Percentiles rank a stretch among this genome's conserved stretches.
phyloP scores from a whole-genome alignment of 2,329 filamentous ascomycete genomes.

The Aspergillus unguis region DNA sequence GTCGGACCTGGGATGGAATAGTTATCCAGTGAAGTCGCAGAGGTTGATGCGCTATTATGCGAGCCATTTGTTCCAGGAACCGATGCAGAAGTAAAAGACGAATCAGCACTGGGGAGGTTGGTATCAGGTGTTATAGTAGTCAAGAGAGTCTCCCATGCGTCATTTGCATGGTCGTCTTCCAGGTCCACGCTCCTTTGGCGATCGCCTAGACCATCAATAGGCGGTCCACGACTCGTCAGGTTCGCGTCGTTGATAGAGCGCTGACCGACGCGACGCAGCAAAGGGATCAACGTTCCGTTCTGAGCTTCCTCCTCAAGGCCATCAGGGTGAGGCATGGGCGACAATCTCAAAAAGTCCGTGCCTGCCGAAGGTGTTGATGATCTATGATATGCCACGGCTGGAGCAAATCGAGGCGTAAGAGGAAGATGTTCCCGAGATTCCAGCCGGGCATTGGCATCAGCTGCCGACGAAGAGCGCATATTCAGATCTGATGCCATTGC shows the following conservation, averaged over 20 bases:
- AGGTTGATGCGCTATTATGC: conserved; percentile 27
- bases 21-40: conserved; percentile 42
- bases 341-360: conserved; percentile 21
- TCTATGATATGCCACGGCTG: conserved; percentile 36
- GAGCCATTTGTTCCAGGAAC: conserved; percentile 28
- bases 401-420: conserved; percentile 45
- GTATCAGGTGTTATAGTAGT: conserved; percentile 78
- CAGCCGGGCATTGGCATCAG: conserved; percentile 16
- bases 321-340: conserved; percentile 25
- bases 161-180: conserved; percentile 49
- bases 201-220: conserved; percentile 74
- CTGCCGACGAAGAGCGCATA: conserved; percentile 21
- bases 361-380: conserved; percentile 21
- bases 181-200: conserved; percentile 78
- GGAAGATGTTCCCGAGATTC: conserved; percentile 22
- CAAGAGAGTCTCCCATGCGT: conserved; percentile 75
- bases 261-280: conserved; percentile 35
- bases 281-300: conserved; percentile 23
- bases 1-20: conserved; percentile 28
- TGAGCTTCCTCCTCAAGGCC: conserved; percentile 19
- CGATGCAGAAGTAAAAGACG: conserved; percentile 69
- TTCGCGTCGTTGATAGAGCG: conserved; percentile 27
- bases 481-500: conserved; percentile 28
- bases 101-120: conserved; percentile 72
- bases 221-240: conserved; percentile 20